These are phyloP conservation scores for Podospora fimiseda DNA, from an alignment of 495 filamentous ascomycete genomes.

Conservation along the genomic window DNA sequence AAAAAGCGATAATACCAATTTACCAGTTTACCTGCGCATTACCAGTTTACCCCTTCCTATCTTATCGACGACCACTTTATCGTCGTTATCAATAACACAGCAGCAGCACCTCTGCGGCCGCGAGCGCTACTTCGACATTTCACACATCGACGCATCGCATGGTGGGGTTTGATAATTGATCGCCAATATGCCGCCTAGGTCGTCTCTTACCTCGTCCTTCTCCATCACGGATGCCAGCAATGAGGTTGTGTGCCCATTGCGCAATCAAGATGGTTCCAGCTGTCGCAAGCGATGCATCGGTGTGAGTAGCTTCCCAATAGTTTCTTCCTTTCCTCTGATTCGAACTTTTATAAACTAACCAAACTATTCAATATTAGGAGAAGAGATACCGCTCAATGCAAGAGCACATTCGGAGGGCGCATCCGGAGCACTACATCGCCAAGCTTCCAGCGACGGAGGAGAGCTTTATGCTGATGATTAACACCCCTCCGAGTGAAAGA, in stretches of 20 bases:
- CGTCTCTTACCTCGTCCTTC: constrained; percentile 81
- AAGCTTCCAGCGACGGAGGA: constrained; percentile 98
- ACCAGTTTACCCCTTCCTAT: neutral
- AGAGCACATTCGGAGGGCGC: constrained; percentile 96
- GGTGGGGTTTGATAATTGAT: constrained; percentile 39
- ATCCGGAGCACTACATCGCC: constrained; percentile 95
- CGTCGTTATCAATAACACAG: constrained; percentile 9
- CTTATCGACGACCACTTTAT: constrained; percentile 16
- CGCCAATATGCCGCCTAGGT: constrained; percentile 73
- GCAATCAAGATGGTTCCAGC: constrained; percentile 92
- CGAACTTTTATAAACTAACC: constrained; percentile 9
- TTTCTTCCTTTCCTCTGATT: constrained; percentile 14
- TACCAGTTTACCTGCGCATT: neutral
- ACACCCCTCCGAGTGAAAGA: constrained; percentile 75
- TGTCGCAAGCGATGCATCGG: constrained; percentile 97
- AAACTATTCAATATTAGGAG: constrained; percentile 50
- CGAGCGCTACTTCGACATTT: constrained; percentile 4
- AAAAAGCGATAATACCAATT: neutral
- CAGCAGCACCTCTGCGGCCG: constrained; percentile 31
- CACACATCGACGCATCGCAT: constrained; percentile 30
- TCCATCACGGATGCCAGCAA: constrained; percentile 87
- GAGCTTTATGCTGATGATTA: constrained; percentile 95
- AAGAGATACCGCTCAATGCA: constrained; percentile 99
- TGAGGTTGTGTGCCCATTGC: constrained; percentile 94
- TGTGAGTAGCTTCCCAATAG: constrained; percentile 59